Base-by-base conservation (phyloP, 2,329 filamentous ascomycete genomes). In the Scedosporium dehoogii region DNA sequence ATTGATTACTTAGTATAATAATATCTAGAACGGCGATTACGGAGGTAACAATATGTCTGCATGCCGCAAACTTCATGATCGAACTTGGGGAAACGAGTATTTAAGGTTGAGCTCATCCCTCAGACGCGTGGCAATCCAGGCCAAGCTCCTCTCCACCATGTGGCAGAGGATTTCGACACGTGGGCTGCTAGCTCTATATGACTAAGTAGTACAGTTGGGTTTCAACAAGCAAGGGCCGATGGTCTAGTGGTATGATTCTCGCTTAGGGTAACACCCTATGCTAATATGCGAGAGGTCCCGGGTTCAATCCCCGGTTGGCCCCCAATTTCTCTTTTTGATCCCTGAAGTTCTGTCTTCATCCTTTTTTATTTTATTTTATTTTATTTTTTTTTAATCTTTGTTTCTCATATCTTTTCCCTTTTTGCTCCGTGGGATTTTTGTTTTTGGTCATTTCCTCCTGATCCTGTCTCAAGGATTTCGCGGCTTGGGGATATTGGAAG, bases 181-280 rank as follows among this genome's bases (percentile, higher is more conserved):
- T 38, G 33, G 10, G 10, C 3, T 10, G 3, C 3, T 48, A 18
- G 44, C 44, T 48, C 44, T 48, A 48, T 48, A 48, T 48, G 18
- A 23, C 23, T 55, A 27, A 23, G 4, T 55, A 23, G 21, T 14
- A 12, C 4, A 2, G 3, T 25, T 53, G 23, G 9, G 6, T 27
- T 23, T 55, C 23, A 58, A 58, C 16, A 10, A 58, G 33, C 55
- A 58, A 58, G 55, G 55, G 55, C 55, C 55, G 55, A 58, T 84
- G 81, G 81, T 84, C 82, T 85, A 84, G 83, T 81, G 83, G 83
- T 85, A 86, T 85, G 82, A 85, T 86, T 85, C 83, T 84, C 82
- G 83, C 84, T 85, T 85, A 86, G 84, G 83, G 83, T 72, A 58
- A 58, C 33, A 58, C 55, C 55, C 55, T 33, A 7, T 38, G 55